Percentiles rank a stretch among this genome's conserved stretches.
These are phyloP conservation scores for Penicillium riverlandense DNA, from an alignment of 495 filamentous ascomycete species.

Conservation along the genomic window DNA sequence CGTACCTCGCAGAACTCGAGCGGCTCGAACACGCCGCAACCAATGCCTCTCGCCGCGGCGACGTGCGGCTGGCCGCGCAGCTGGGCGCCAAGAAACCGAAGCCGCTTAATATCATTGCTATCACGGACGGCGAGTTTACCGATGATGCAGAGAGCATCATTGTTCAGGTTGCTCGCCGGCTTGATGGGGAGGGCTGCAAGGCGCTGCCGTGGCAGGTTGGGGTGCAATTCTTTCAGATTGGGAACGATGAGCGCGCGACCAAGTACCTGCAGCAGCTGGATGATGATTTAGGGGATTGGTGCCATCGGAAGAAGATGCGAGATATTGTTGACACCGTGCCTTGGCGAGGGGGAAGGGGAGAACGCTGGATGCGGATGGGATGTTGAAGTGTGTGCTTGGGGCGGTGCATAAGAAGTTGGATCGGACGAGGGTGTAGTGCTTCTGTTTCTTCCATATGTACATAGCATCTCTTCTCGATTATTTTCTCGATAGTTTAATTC, in stretches of 20 bases:
- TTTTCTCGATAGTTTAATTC: neutral
- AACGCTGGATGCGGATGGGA: conserved; percentile 54
- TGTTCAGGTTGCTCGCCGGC: conserved; percentile 53
- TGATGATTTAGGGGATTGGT: conserved; percentile 55
- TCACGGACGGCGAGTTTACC: conserved; percentile 82
- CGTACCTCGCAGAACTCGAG: conserved; percentile 51
- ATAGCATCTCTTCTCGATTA: neutral
- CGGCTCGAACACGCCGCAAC: neutral
- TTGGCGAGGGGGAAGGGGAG: conserved; percentile 46
- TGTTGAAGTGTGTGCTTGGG: conserved; percentile 80
- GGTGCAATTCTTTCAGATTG: conserved; percentile 96
- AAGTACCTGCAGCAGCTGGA: conserved; percentile 68
- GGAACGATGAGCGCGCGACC: conserved; percentile 58
- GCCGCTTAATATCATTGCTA: conserved; percentile 87
- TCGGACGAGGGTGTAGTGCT: conserved; percentile 10
- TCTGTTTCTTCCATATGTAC: neutral
- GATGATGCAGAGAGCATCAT: conserved; percentile 77
- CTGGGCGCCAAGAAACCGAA: conserved; percentile 27
- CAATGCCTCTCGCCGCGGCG: too few species aligned
- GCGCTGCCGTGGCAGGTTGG: conserved; percentile 84
- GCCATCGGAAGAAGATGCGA: conserved; percentile 46
- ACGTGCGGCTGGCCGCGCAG: too few species aligned
- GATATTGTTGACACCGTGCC: conserved; percentile 96
- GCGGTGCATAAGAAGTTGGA: conserved; percentile 51
- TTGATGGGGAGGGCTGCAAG: conserved; percentile 53